Conservation (phyloP, 2,329 filamentous ascomycete species). For the Ascochyta rabiei region DNA sequence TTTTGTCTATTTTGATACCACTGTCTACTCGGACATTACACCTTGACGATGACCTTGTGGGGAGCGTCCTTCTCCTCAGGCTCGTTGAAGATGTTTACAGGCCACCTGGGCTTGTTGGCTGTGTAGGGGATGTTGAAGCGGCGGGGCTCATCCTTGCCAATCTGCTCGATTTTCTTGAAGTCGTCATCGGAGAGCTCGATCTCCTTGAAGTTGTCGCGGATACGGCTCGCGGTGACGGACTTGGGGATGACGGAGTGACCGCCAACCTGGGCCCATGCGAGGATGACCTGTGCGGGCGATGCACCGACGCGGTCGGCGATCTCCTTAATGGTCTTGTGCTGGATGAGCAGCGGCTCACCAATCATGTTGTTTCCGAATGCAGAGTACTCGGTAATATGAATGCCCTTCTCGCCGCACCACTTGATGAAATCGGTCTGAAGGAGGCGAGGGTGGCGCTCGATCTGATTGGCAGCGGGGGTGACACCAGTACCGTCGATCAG, state of each 20-base stretch:
- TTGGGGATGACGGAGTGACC: constrained; percentile 42
- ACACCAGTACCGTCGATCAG: constrained; percentile 55
- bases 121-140: constrained; percentile 54
- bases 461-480: constrained; percentile 38
- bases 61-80: constrained; percentile 58
- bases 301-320: constrained; percentile 67
- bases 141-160: constrained; percentile 68
- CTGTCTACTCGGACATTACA: constrained; percentile 7
- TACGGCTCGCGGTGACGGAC: constrained; percentile 39
- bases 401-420: constrained; percentile 40
- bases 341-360: constrained; percentile 50
- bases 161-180: constrained; percentile 44
- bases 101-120: constrained; percentile 60
- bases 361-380: constrained; percentile 64
- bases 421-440: constrained; percentile 37
- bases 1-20: constrained; percentile 12
- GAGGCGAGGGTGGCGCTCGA: constrained; percentile 39
- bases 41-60: constrained; percentile 51
- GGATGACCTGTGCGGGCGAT: constrained; percentile 77
- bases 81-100: constrained; percentile 63
- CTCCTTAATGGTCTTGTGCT: constrained; percentile 67
- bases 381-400: constrained; percentile 40
- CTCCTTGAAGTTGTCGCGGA: constrained; percentile 42
- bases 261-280: constrained; percentile 83
- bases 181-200: constrained; percentile 36